A percentile compares a stretch with the other conserved stretches of the same genome.
Evolutionary conservation across 192 early-diverging fungal species (phyloP).

Genomic region (Backusella macrospora): DNA sequence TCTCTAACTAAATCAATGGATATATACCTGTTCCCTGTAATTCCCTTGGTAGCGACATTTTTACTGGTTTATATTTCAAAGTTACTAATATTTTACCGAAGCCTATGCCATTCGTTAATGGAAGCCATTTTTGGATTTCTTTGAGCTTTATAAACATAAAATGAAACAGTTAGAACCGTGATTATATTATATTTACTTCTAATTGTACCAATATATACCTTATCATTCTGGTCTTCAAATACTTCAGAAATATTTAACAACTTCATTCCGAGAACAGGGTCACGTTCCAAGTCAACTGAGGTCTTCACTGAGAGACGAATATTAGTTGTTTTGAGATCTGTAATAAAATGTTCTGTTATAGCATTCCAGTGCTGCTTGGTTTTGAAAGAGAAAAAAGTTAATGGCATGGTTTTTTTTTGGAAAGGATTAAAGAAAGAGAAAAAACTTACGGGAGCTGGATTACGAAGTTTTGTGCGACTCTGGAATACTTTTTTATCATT

Average conservation of each 20-base stretch:
- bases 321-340: slow-evolving; percentile 1
- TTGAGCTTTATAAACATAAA: slow-evolving; percentile 9
- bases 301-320: slow-evolving; percentile 30
- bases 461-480: slow-evolving; percentile 20
- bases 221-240: slow-evolving; percentile 22
- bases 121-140: slow-evolving; percentile 26
- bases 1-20: background rate
- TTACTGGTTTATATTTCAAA: slow-evolving; percentile 35
- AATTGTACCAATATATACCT: background rate
- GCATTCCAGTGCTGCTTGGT: slow-evolving; percentile 34
- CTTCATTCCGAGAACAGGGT: slow-evolving; percentile 30
- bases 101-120: slow-evolving; percentile 34
- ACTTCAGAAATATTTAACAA: slow-evolving; percentile 19
- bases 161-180: background rate
- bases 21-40: slow-evolving; percentile 21
- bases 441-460: slow-evolving; percentile 29
- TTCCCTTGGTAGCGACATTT: slow-evolving; percentile 18
- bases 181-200: background rate
- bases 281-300: slow-evolving; percentile 27
- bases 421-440: too few relatives aligned
- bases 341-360: slow-evolving; percentile 31
- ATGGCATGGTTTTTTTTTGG: too few relatives aligned
- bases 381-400: background rate
- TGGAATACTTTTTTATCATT: slow-evolving; percentile 34
- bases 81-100: slow-evolving; percentile 33